Evolutionary conservation across 495 filamentous ascomycete genomes (phyloP), one percentile per base, ranked within the genome.

Genomic region (Penicillium silybi): DNA sequence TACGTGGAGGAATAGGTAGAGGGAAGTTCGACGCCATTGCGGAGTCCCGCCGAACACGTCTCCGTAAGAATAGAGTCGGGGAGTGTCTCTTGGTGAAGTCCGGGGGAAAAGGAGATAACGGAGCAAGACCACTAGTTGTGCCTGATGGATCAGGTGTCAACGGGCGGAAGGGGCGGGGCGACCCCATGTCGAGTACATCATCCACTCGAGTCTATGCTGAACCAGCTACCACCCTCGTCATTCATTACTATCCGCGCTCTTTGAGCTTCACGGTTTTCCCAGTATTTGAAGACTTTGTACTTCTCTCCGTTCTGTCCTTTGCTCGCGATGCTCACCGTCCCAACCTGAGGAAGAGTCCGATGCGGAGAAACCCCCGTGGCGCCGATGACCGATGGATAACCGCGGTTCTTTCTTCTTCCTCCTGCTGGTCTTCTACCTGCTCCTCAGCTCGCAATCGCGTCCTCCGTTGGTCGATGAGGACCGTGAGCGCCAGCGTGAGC

Each of bases 1-100:
- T 87, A 41, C 84, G 77, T 41, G 85, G 85, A 42, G 85, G 84
- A 16, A 74, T 58, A 37, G 84, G 85, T 41, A 87, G 77, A 16
- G 85, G 84, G 46, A 85, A 69, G 45, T 67, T 71, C 27, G 81
- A 79, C 53, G 82, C 79, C 82, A 85, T 85, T 27, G 26, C 46
- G 45, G 40, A 40, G 48, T 41, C 52, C 49, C 47, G 45, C 29
- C 44, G 43, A 45, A 53, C 45, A 45, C 22, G 37, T 39, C 53
- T 50, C 37, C 43, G 32, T 16, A 41, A 38, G 54, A 53, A 43
- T 39, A 29, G 82, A 84, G 52, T 82, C 82, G 58, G 82, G 83
- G 18, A 82, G 82, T n/a, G 83, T 85, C 45, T 74, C 43, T 82
- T 51, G 85, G 44, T 83, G 83, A 10, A 39, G 16, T 72, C 56